Percentiles rank a stretch among this genome's conserved stretches.
Evolutionary conservation across 2,329 filamentous ascomycete species (phyloP).

Genomic region (Aspergillus bombycis): DNA sequence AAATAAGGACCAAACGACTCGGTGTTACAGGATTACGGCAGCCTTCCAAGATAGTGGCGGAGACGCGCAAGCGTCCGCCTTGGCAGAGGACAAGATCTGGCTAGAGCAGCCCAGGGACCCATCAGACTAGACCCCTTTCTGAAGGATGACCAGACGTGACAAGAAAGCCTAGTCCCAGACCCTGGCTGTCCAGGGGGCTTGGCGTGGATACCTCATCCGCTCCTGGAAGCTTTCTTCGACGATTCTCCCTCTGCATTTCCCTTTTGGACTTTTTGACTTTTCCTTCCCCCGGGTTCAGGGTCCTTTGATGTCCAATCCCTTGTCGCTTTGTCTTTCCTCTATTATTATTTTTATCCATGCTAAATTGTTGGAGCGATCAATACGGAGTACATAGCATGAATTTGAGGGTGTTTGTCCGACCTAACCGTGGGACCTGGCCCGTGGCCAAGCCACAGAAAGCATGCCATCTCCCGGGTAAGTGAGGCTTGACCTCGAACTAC

Average conservation of each 20-base stretch:
- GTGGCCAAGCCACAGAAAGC: constrained; percentile 4
- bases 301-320: not conserved
- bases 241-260: not conserved
- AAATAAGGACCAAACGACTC: constrained; percentile 15
- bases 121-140: constrained; percentile 28
- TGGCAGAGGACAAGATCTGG: constrained; percentile 37
- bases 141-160: constrained; percentile 11
- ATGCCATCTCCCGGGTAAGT: not conserved
- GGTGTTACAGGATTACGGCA: constrained; percentile 24
- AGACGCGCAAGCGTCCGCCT: constrained; percentile 46
- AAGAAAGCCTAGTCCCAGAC: constrained; percentile 19
- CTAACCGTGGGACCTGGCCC: not conserved
- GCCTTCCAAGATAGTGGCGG: constrained; percentile 28
- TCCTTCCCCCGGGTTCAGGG: constrained; percentile 3
- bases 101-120: constrained; percentile 29
- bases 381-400: not conserved
- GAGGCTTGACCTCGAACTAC: constrained; percentile 1
- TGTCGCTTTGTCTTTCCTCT: not conserved
- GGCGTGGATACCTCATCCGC: constrained; percentile 17
- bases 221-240: constrained; percentile 7
- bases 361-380: not conserved
- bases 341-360: not conserved
- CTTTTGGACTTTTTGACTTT: constrained; percentile 2
- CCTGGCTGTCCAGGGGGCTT: constrained; percentile 27
- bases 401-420: not conserved